Base-by-base conservation (phyloP, 2,329 filamentous ascomycete genomes). In the Didymella sp. region DNA sequence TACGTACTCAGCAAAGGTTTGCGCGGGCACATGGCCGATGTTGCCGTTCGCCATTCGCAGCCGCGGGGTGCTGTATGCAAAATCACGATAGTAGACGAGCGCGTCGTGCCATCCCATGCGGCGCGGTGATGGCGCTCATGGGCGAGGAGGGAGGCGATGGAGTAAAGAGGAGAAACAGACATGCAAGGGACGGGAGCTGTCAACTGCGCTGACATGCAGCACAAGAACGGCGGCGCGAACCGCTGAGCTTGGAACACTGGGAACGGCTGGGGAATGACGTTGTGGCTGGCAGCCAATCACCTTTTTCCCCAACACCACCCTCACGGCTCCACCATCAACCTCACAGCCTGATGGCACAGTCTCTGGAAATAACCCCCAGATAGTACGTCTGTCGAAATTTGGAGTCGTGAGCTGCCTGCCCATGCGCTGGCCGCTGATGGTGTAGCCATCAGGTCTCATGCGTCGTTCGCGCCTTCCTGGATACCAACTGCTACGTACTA, bases 1-100 rank as follows among this genome's bases (percentile, higher is more conserved):
- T 67, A 80, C 81, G 73, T 81, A 84, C 82, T 82, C 80, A 72
- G 82, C 81, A 77, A 80, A 84, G 56, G 75, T 77, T 59, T 77
- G 76, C 59, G 81, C 80, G 66, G 80, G 77, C 59, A 76, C 73
- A 59, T 78, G 75, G 63, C 74, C 76, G 63, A 83, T 80, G 69
- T 78, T 79, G 59, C 73, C 75, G 66, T 71, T 73, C 69, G 77
- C 78, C 76, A 80, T 80, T 64, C 79, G 79, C 57, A 79, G 47
- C 70, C 74, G 69, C 65, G 74, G 68, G 70, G 71, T 61, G 63
- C 74, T 74, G 69, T 81, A 81, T 41, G 81, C 81, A 68, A 76
- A 76, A 59, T 76, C 73, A 72, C 73, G 73, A 67, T 68, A 71
- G 62, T 67, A 75, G 54, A 76, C 67, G 61, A 71, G 61, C 55